Percentiles rank a stretch among this genome's conserved stretches.
phyloP scores from a whole-genome alignment of 2,329 filamentous ascomycete genomes.

The Trichoderma atrobrunneum region DNA sequence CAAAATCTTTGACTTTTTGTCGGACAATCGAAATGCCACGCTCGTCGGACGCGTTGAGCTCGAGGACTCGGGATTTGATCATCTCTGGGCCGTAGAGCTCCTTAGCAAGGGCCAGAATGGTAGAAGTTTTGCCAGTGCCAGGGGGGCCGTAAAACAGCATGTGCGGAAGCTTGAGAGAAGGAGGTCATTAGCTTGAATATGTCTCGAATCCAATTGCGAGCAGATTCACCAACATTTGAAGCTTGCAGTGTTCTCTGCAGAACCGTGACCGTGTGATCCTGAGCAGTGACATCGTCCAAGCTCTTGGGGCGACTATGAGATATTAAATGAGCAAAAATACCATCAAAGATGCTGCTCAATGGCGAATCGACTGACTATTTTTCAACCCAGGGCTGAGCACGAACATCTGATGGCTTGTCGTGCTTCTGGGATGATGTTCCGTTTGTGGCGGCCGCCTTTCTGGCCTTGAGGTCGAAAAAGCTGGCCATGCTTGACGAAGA shows the following conservation, averaged over 20 bases:
- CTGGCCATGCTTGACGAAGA: conserved; percentile 63
- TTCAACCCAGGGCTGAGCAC: conserved; percentile 91
- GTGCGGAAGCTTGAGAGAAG: conserved; percentile 67
- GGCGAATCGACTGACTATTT: conserved; percentile 71
- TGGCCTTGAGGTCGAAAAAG: conserved; percentile 95
- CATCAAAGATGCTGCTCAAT: background rate
- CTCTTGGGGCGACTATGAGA: conserved; percentile 80
- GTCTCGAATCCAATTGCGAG: background rate
- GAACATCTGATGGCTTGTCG: conserved; percentile 58
- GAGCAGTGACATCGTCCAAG: conserved; percentile 89
- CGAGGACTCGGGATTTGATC: conserved; percentile 90
- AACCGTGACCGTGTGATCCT: conserved; percentile 94
- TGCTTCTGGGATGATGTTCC: conserved; percentile 62
- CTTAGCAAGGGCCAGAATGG: conserved; percentile 93
- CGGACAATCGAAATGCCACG: conserved; percentile 95
- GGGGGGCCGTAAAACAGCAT: conserved; percentile 99
- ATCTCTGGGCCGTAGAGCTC: conserved; percentile 96
- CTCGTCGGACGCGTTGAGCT: conserved; percentile 98
- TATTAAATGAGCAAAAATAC: conserved; percentile 28
- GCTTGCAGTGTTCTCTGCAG: conserved; percentile 91
- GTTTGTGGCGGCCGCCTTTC: conserved; percentile 71
- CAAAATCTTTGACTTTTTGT: conserved; percentile 98
- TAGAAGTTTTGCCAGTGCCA: conserved; percentile 96
- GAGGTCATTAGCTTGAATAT: conserved; percentile 4
- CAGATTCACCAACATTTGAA: conserved; percentile 65